Evolutionary conservation across 2,329 filamentous ascomycete species (phyloP).

Genomic region (Neonectria faginata): DNA sequence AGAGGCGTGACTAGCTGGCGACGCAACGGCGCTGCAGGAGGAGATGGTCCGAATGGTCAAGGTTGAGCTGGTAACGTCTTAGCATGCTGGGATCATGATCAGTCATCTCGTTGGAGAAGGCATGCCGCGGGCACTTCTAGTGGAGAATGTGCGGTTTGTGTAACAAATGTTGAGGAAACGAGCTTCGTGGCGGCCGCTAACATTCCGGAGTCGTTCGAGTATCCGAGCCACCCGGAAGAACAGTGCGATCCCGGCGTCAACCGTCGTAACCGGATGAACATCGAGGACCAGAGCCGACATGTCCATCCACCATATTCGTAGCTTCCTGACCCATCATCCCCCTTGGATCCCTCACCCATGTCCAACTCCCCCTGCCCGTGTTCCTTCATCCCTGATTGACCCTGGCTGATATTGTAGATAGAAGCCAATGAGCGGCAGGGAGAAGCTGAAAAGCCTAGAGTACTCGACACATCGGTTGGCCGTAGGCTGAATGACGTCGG

Average conservation of each 20-base stretch:
- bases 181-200: too few species aligned
- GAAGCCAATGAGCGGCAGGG: neutral
- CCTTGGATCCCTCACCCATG: neutral
- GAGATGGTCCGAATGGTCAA: neutral
- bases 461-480: too few species aligned
- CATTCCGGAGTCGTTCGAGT: neutral
- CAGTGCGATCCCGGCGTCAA: too few species aligned
- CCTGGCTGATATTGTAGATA: neutral
- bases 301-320: neutral
- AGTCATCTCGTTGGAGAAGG: neutral
- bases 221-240: neutral
- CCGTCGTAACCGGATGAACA: neutral
- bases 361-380: neutral
- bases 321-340: too few species aligned
- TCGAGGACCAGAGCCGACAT: neutral
- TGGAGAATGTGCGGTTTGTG: too few species aligned
- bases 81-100: neutral
- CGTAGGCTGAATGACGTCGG: neutral
- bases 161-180: too few species aligned
- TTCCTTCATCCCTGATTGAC: neutral
- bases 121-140: too few species aligned
- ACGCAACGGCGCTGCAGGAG: neutral
- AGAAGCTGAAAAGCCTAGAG: neutral
- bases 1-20: neutral
- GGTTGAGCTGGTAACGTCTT: neutral